phyloP scores from a whole-genome alignment of 2,329 filamentous ascomycete species.

The Sclerotinia sclerotiorum region DNA sequence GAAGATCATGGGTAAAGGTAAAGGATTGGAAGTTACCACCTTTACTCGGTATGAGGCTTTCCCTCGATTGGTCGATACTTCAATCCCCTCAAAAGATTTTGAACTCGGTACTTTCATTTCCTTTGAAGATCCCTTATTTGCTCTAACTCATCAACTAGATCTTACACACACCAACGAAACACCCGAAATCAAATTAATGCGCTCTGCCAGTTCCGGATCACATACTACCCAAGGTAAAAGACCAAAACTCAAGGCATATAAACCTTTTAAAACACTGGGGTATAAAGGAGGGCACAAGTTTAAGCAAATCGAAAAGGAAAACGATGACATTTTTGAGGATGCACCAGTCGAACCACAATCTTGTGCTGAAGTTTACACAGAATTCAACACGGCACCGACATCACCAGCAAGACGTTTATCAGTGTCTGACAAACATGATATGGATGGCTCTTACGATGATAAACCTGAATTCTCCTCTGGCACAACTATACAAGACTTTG shows the following conservation, averaged over 20 bases:
- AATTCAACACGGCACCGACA: slow-evolving; percentile 17
- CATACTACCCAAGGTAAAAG: background rate
- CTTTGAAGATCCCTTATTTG: background rate
- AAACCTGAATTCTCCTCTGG: slow-evolving; percentile 13
- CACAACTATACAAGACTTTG: slow-evolving; percentile 18
- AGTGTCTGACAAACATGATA: background rate
- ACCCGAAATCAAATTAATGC: background rate
- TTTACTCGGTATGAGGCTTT: slow-evolving; percentile 4
- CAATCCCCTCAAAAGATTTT: background rate
- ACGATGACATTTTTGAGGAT: background rate
- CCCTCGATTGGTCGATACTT: slow-evolving; percentile 12
- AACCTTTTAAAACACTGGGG: background rate
- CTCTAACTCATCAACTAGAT: background rate
- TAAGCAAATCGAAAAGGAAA: background rate
- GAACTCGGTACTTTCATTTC: background rate
- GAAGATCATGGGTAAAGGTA: background rate
- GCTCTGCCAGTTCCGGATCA: background rate
- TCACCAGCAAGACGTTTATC: slow-evolving; percentile 8
- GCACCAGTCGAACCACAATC: background rate
- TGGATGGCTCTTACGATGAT: slow-evolving; percentile 18
- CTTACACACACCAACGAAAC: background rate
- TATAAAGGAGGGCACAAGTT: background rate
- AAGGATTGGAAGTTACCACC: slow-evolving; percentile 3
- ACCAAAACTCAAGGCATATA: slow-evolving; percentile 10
- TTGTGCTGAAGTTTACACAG: background rate